Percentiles rank a stretch among this genome's conserved stretches.
Evolutionary conservation across 2,329 filamentous ascomycete species (phyloP).

Genomic region (Fusarium chaquense): DNA sequence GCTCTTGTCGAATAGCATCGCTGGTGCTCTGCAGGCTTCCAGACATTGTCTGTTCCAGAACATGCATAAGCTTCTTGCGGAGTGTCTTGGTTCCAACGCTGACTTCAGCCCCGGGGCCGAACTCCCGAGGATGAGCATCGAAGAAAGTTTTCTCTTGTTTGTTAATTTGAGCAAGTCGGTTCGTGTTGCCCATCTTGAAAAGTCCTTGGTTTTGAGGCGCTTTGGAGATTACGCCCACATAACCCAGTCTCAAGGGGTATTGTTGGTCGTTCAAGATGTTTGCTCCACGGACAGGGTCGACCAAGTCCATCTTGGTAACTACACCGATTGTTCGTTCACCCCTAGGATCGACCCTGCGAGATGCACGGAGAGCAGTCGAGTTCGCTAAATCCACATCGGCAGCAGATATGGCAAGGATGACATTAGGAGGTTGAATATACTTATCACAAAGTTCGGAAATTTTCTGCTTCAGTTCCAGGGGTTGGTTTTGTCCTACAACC

Average conservation of each 20-base stretch:
- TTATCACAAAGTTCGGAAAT: slow-evolving; percentile 97
- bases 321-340: slow-evolving; percentile 98
- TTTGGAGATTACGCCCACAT: slow-evolving; percentile 93
- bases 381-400: slow-evolving; percentile 98
- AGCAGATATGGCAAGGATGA: slow-evolving; percentile 96
- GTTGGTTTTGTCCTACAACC: slow-evolving; percentile 91
- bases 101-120: slow-evolving; percentile 78
- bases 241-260: slow-evolving; percentile 93
- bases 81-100: slow-evolving; percentile 86
- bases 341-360: slow-evolving; percentile 89
- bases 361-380: slow-evolving; percentile 90
- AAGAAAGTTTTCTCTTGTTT: slow-evolving; percentile 93
- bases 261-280: slow-evolving; percentile 88
- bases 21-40: slow-evolving; percentile 88
- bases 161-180: slow-evolving; percentile 82
- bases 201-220: slow-evolving; percentile 77
- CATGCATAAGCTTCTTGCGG: slow-evolving; percentile 95
- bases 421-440: slow-evolving; percentile 95
- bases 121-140: slow-evolving; percentile 82
- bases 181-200: slow-evolving; percentile 85
- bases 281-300: slow-evolving; percentile 83
- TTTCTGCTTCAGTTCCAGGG: slow-evolving; percentile 91
- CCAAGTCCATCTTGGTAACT: slow-evolving; percentile 99
- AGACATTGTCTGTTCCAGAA: slow-evolving; percentile 97
- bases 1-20: slow-evolving; percentile 92